Evolutionary conservation across 768 basidiomycete genomes (phyloP).

Genomic region (Paxillus rubicundulus): DNA sequence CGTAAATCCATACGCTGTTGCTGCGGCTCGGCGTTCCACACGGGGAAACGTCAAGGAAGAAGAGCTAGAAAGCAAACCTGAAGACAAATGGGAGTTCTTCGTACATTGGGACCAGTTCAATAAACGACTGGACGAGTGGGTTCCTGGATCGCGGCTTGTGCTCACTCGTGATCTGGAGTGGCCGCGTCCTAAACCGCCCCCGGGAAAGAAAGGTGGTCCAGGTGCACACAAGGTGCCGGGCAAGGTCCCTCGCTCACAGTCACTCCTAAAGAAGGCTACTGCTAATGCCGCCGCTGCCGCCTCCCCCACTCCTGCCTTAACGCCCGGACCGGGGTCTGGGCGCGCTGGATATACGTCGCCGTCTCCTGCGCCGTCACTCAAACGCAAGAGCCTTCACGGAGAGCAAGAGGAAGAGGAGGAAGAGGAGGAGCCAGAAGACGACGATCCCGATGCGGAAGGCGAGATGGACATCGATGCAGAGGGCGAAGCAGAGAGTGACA

Average conservation of each 20-base stretch:
- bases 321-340: constrained; percentile 34
- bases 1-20: constrained; percentile 50
- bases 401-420: constrained; percentile 63
- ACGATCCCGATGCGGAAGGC: constrained; percentile 47
- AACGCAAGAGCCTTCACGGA: constrained; percentile 66
- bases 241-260: constrained; percentile 59
- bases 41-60: constrained; percentile 42
- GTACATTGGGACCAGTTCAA: constrained; percentile 99
- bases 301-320: constrained; percentile 56
- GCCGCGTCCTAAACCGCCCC: constrained; percentile 81
- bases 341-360: constrained; percentile 45
- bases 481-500: constrained; percentile 54
- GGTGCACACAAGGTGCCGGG: constrained; percentile 53
- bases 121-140: constrained; percentile 98
- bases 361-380: constrained; percentile 58
- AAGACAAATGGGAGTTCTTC: constrained; percentile 90
- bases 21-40: constrained; percentile 36
- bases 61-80: constrained; percentile 53
- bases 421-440: constrained; percentile 50
- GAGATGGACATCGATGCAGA: constrained; percentile 49
- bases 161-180: constrained; percentile 87
- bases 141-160: constrained; percentile 82
- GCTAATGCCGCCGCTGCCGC: constrained; percentile 66
- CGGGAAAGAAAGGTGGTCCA: constrained; percentile 51
- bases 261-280: constrained; percentile 66